Evolutionary conservation across 2,329 filamentous ascomycete genomes (phyloP), one percentile per base, ranked within the genome.

Genomic region (Trichoderma oligosporum): DNA sequence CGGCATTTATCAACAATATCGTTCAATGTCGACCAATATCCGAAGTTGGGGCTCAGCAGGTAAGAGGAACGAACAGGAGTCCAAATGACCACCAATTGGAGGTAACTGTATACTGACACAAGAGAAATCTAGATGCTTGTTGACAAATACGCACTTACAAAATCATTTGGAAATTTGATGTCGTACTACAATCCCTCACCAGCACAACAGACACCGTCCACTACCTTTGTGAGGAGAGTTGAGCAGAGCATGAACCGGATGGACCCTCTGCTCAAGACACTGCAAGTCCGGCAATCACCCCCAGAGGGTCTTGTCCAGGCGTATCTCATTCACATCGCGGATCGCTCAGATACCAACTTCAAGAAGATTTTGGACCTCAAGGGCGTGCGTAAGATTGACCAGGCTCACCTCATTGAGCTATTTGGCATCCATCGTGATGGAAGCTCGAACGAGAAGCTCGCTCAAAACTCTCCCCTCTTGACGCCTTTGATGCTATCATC

Each of bases 351-450:
- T 70, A 83, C 84, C 66, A 99, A 99, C 74, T 99, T 99, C 82
- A 86, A 86, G 69, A 97, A 97, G 75, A 88, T 99, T 59, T 84
- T 99, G 44, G 94, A 99, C 49, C 81, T 99, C 61, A 99, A 99
- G 73, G 94, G 94, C 45, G 87, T 99, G 59, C 83, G 87, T 61
- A 93, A 91, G 68, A 78, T 83, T 60, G 94, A 99, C 60, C 89
- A 97, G 67, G 76, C 82, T 2, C 84, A 90, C 61, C 84, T 97
- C 2, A 75, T 96, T 31, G 94, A 99, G 71, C 80, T 97, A 4
- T 97, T 97, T 75, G 73, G 73, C 41, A 79, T 86, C 52, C 89
- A 96, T 68, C 85, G 91, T 44, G 92, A 96, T 71, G 84, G 89
- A 64, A 80, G 85, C 77, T 82, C 42, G 36, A 85, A 89, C 63